These are phyloP conservation scores for Mycena kentingensis DNA, from an alignment of 768 basidiomycete species.

Conservation along the genomic window DNA sequence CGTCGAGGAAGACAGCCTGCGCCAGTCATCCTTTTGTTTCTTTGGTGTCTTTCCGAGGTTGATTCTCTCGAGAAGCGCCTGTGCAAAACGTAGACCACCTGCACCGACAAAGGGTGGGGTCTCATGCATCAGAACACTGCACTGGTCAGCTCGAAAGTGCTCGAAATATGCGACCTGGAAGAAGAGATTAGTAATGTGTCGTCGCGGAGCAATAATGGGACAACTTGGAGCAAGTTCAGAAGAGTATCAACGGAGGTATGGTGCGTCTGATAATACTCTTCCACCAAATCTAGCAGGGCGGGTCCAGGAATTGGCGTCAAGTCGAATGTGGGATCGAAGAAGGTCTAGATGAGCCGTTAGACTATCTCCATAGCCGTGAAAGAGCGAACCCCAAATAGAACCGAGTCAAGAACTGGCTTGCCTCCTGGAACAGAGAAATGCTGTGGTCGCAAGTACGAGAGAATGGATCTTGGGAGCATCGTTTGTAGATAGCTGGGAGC, in stretches of 20 bases:
- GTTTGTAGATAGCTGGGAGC: conserved; percentile 59
- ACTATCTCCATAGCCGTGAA: neutral
- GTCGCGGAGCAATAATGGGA: neutral
- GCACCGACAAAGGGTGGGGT: conserved; percentile 28
- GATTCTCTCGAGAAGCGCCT: conserved; percentile 40
- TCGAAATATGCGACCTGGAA: conserved; percentile 64
- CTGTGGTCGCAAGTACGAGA: conserved; percentile 59
- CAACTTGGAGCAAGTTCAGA: conserved; percentile 56
- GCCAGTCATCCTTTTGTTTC: conserved; percentile 26
- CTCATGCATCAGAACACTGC: conserved; percentile 44
- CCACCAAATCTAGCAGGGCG: conserved; percentile 51
- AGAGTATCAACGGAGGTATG: conserved; percentile 58
- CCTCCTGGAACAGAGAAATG: conserved; percentile 54
- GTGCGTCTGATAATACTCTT: conserved; percentile 59
- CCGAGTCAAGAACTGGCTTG: conserved; percentile 47
- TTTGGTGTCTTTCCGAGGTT: conserved; percentile 16
- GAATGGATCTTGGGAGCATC: conserved; percentile 59
- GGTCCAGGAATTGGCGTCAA: conserved; percentile 67
- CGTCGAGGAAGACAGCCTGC: conserved; percentile 27
- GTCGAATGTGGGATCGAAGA: conserved; percentile 64
- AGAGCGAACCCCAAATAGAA: conserved; percentile 52
- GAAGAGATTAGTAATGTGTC: neutral
- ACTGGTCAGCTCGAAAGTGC: conserved; percentile 64
- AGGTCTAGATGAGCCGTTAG: conserved; percentile 44
- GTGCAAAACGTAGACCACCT: conserved; percentile 32